Evolutionary conservation across 495 filamentous ascomycete species (phyloP), one percentile per base, ranked within the genome.

Genomic region (Penicillium paradoxum): DNA sequence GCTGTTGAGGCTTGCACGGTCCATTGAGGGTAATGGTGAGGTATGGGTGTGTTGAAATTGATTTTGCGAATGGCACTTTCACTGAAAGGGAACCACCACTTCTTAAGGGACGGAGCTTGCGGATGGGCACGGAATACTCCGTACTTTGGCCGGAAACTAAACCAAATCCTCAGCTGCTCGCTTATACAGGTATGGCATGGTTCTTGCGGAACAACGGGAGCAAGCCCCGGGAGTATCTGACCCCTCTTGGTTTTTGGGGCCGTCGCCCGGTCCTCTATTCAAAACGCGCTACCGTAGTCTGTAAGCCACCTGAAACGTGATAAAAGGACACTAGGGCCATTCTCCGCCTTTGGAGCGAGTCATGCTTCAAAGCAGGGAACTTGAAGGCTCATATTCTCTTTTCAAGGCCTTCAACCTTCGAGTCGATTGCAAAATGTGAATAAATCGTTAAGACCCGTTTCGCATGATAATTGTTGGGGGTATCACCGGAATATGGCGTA

Each of bases 21-120:
- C 45, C 45, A 48, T 48, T 24, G 32, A 24, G 27, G 21, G 45
- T 19, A 48, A 48, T 37, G 17, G 32, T 38, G 45, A 33, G 18
- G 24, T 38, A 40, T n/a, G n/a, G n/a, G n/a, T 40, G 4, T 40
- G 3, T 40, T 40, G 18, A 22, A 40, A 9, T 11, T 40, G 13
- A 21, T 13, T 40, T 40, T 40, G 17, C 18, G 17, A 40, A 40
- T 22, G 24, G 39, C 39, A 4, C 19, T 41, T 41, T n/a, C 19
- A 41, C 10, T n/a, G n/a, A n/a, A n/a, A 24, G 39, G 39, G 24
- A 24, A n/a, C 19, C 39, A 41, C 21, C 21, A 41, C 39, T 24
- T 41, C 11, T 41, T 24, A 41, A 41, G 21, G 11, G 21, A 24
- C 24, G 24, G 11, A 18, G n/a, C 18, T 22, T 13, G 38, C 38